These are phyloP conservation scores for Penicillium sp. DNA, from an alignment of 2,329 filamentous ascomycete genomes.

Conservation along the genomic window DNA sequence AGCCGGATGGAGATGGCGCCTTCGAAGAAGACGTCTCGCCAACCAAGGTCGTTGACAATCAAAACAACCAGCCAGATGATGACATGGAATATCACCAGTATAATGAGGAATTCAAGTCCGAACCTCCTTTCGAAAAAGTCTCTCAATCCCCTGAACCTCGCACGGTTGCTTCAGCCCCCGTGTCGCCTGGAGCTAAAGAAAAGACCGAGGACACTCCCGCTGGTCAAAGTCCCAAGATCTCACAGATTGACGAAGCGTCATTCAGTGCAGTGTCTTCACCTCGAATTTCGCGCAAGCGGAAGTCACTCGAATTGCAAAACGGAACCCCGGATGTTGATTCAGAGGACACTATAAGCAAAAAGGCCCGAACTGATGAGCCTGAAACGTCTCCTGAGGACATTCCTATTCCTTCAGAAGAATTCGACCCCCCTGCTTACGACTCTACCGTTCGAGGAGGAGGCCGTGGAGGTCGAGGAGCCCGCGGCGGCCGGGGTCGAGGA, in stretches of 20 bases:
- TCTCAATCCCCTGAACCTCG: conserved; percentile 11
- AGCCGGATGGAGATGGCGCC: conserved; percentile 16
- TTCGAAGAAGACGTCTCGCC: conserved; percentile 14
- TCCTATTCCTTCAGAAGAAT: conserved; percentile 2
- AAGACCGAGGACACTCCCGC: neutral
- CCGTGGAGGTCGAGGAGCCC: conserved; percentile 13
- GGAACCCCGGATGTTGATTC: conserved; percentile 12
- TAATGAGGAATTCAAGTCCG: conserved; percentile 9
- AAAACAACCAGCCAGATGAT: conserved; percentile 9
- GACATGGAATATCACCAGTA: conserved; percentile 4
- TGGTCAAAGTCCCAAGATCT: neutral
- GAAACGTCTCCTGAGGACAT: conserved; percentile 16
- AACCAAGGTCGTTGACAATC: conserved; percentile 8
- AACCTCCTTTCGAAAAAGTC: conserved; percentile 10
- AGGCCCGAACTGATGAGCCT: conserved; percentile 26
- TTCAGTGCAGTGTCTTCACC: conserved; percentile 6
- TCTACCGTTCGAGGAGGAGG: conserved; percentile 9
- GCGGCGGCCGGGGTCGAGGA: conserved; percentile 24
- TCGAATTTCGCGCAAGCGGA: conserved; percentile 21
- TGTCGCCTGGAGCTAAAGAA: conserved; percentile 8
- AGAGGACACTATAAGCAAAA: conserved; percentile 21
- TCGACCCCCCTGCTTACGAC: neutral
- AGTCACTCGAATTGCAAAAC: conserved; percentile 19
- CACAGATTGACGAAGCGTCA: neutral
- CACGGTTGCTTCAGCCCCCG: conserved; percentile 11